A percentile compares a stretch with the other conserved stretches of the same genome.
Conservation (phyloP, 495 filamentous ascomycete genomes). For the Aspergillus leporis region DNA sequence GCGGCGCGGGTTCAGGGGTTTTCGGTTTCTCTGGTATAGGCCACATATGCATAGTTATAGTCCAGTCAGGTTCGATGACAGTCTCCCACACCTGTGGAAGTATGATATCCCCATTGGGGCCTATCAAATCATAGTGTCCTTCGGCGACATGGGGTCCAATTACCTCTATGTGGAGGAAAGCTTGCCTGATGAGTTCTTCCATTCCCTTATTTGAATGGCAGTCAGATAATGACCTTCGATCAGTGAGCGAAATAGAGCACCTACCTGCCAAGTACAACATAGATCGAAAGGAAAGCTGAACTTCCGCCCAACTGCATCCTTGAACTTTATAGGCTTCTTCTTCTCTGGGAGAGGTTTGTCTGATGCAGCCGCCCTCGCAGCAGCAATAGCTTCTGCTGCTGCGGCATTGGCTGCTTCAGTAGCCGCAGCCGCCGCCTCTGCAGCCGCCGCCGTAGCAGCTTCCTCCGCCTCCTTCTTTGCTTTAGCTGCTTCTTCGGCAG, state of each 20-base stretch:
- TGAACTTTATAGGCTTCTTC: conserved; percentile 74
- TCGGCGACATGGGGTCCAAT: conserved; percentile 81
- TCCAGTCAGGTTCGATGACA: conserved; percentile 83
- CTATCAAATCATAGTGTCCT: conserved; percentile 82
- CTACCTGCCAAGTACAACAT: conserved; percentile 78
- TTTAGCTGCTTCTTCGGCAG: conserved; percentile 36
- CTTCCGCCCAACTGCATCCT: conserved; percentile 82
- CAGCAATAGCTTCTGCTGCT: conserved; percentile 31
- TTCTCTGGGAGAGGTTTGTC: conserved; percentile 45
- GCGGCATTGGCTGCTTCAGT: conserved; percentile 24
- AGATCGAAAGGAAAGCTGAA: conserved; percentile 83
- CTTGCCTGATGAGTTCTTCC: conserved; percentile 84
- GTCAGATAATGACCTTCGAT: conserved; percentile 17
- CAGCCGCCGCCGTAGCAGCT: conserved; percentile 30
- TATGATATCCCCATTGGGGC: conserved; percentile 84
- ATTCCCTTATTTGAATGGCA: conserved; percentile 58
- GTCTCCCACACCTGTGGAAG: conserved; percentile 86
- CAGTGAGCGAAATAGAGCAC: conserved; percentile 16
- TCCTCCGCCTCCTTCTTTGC: conserved; percentile 36
- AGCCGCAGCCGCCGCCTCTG: conserved; percentile 25
- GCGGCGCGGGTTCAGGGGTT: conserved; percentile 38
- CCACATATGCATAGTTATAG: conserved; percentile 97
- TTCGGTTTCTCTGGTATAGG: conserved; percentile 69
- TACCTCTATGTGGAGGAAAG: conserved; percentile 80
- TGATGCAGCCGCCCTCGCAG: conserved; percentile 26